Percentiles rank a stretch among this genome's conserved stretches.
Evolutionary conservation across 805 yeast species (phyloP).

Genomic region (Monosporozyma unispora): DNA sequence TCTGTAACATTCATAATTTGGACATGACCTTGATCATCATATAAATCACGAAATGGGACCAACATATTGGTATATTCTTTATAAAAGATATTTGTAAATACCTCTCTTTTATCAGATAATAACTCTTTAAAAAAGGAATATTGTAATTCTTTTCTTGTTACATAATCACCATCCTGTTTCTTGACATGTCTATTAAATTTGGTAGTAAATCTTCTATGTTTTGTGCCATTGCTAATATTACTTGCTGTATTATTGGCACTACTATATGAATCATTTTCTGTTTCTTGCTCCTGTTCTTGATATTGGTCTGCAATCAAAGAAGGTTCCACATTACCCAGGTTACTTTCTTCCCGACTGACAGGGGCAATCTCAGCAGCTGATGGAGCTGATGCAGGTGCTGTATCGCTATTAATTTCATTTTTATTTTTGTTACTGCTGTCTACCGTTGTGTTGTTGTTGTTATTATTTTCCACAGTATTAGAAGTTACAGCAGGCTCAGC

Average conservation of each 20-base stretch:
- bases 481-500: neutral
- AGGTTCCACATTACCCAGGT: neutral
- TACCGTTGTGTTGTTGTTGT: too few relatives aligned
- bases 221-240: neutral
- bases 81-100: constrained; percentile 58
- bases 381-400: neutral
- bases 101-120: constrained; percentile 52
- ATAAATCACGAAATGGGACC: constrained; percentile 28
- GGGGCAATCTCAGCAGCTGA: neutral
- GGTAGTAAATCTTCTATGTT: neutral
- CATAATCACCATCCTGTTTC: constrained; percentile 86
- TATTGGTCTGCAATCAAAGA: constrained; percentile 23
- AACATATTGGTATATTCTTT: constrained; percentile 30
- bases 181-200: constrained; percentile 49
- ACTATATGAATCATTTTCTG: neutral
- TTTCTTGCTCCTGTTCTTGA: constrained; percentile 5
- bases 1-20: constrained; percentile 26
- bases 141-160: constrained; percentile 83
- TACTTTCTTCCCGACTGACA: neutral
- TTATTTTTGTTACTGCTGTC: too few relatives aligned
- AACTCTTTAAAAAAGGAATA: constrained; percentile 61
- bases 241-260: neutral
- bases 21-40: constrained; percentile 25
- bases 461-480: neutral
- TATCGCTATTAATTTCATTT: too few relatives aligned